phyloP scores from a whole-genome alignment of 805 yeast genomes.

The Suhomyces xylopsoci region DNA sequence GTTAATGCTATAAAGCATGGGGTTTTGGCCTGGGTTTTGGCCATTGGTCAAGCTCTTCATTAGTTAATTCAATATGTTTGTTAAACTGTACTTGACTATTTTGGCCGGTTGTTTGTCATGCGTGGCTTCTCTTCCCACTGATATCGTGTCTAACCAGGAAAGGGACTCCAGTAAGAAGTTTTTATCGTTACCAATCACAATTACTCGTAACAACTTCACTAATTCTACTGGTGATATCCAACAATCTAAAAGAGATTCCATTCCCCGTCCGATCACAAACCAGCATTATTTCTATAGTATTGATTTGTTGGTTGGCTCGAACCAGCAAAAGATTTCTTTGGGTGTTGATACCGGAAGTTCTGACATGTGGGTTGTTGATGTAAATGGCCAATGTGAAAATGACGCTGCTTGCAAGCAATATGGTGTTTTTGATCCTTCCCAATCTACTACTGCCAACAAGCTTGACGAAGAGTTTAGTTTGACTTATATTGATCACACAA shows the following conservation, averaged over 20 bases:
- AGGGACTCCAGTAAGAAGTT: not conserved
- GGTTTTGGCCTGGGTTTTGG: not conserved
- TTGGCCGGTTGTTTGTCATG: not conserved
- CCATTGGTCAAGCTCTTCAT: not conserved
- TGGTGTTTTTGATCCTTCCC: not conserved
- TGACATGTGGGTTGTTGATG: not conserved
- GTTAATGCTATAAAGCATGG: not conserved
- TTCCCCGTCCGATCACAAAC: not conserved
- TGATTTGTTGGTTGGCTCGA: not conserved
- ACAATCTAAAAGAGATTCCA: not conserved
- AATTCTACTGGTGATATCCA: not conserved
- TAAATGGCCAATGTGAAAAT: not conserved
- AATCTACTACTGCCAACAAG: not conserved
- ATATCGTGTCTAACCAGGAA: not conserved
- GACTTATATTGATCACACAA: not conserved
- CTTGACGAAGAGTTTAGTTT: not conserved
- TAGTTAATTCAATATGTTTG: not conserved
- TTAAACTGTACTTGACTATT: not conserved
- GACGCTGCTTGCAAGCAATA: not conserved
- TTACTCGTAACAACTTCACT: not conserved
- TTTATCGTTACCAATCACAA: not conserved
- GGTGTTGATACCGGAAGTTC: not conserved
- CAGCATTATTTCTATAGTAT: not conserved
- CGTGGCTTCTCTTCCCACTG: not conserved
- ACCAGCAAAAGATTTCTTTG: not conserved